Evolutionary conservation across 2,329 filamentous ascomycete genomes (phyloP), one percentile per base, ranked within the genome.

Genomic region (Alternaria burnsii): DNA sequence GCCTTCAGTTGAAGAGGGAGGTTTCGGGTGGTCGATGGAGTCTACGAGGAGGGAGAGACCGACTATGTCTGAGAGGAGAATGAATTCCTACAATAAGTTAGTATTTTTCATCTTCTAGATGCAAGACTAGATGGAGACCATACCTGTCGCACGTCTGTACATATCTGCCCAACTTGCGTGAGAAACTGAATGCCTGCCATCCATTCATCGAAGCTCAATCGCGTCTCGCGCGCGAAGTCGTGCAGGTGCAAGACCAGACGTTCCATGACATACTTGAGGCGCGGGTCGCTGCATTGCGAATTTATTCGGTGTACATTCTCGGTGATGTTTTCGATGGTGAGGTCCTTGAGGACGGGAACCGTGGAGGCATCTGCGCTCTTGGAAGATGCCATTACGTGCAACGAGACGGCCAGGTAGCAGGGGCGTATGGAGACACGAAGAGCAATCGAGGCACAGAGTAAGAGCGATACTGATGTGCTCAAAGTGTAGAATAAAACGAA

Each of bases 1-100:
- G 59, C 91, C 91, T 77, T 94, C 91, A 26, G 92, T 95, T 28
- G 84, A 85, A 43, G 82, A 77, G 0, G 86, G 74, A 0, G 90
- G 91, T 76, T 93, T 94, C 26, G 92, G 92, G 80, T 94, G 91
- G 81, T 93, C 90, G 82, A 95, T 94, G 69, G 85, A 87, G 80
- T 95, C 91, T 67, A 95, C 89, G 4, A 95, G 87, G 60, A 94
- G 86, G 22, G 90, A 93, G 36, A 95, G 86, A 40, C 91, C 92
- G 22, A 94, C 85, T 42, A 92, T 85, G 78, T 95, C 92, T 67
- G 89, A 92, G 64, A 94, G 88, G 40, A 94, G 87, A 77, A 94
- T 94, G 82, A 91, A 93, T 83, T 93, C 90, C 85, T 89, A 66
- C 3, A 8, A 14, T 1, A 28, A 14, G 18, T 22, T 12, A 22